Evolutionary conservation across 257 asterid genomes (phyloP), one percentile per base, ranked within the genome.

Genomic region (Plectranthus barbatus): DNA sequence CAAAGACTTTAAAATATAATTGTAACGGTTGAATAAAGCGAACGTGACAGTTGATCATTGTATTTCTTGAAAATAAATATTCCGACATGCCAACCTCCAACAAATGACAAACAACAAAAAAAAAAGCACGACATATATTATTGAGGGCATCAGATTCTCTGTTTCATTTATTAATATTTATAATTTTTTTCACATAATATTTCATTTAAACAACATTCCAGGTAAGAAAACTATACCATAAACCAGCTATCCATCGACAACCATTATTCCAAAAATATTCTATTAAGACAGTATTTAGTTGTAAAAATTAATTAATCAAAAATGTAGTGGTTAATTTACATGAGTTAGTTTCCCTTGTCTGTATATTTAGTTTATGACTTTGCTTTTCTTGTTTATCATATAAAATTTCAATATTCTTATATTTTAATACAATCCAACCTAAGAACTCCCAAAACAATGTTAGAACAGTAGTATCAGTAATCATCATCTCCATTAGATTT

Each of bases 121-220:
- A 29, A 3, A 29, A 39, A 41, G n/a, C n/a, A n/a, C 62, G 26
- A 56, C 72, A 42, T 33, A 39, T 17, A 70, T 45, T 66, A 56
- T 69, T 77, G 63, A 76, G 45, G 79, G 79, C 44, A 79, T 78
- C 85, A 64, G 80, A 84, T 79, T 70, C 84, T 56, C 65, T 55
- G 3, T 49, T 33, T 45, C 64, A 68, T 60, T 76, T 58, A 62
- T 76, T 34, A 68, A 21, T 45, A 15, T 19, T 52, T 14, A 37
- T 10, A 21, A 29, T 52, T 56, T 49, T 40, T 34, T 2, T 3
- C 34, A 21, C 13, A 14, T 3, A 54, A 14, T 55, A n/a, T 55
- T 41, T 31, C 17, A 33, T 12, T 55, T 55, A 14, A 53, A 14
- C 21, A 55, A 46, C 20, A 17, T 56, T 56, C 52, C 36, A 13